Evolutionary conservation across 2,329 filamentous ascomycete species (phyloP), one percentile per base, ranked within the genome.

Genomic region (Venturia asperata): DNA sequence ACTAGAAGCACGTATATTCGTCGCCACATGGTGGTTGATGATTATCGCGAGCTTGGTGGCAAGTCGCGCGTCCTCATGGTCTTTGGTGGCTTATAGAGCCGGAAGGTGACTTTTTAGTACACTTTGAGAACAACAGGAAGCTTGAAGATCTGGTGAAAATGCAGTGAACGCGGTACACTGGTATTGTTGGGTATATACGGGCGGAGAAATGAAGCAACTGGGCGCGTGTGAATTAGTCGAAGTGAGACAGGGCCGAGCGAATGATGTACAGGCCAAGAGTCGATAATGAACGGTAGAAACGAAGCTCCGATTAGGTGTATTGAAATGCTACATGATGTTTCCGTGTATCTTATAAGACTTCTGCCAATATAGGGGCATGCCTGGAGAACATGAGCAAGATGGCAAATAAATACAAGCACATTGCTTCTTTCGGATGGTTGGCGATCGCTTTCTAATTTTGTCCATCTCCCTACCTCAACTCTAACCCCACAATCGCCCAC

Each of bases 1-100:
- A 96, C 82, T 71, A 99, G 82, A 65, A 95, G 79, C 68, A 97
- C 82, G 78, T 96, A 96, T 68, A 87, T 85, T 77, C 92, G 87
- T 81, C 92, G 87, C 92, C 91, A 96, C 93, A 97, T 97, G 24
- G 52, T 58, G 52, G 5, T 37, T 58, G 52, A 58, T 37, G 17
- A n/a, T 58, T 58, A 58, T 58, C 27, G 30, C 52, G 52, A 37
- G 15, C 37, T 19, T 9, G 37, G 52, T 37, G 13, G 19, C n/a
- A 21, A 37, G 30, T 37, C 27, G 17, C 52, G 52, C 30, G 52
- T 58, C 30, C 17, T 58, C 52, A 58, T 58, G 30, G 52, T 58
- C 52, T 58, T 39, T 58, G 11, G 52, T 21, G 30, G 19, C 30
- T 3, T 15, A n/a, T 5, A 6, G 27, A 37, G 27, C 27, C 27